Conservation (phyloP, 176 grass and related monocot genomes). For the Zea mays region Zm-B73-REFERENCE-NAM-5.0 NC_050103.1:150449501-150450000, state of each 20-base stretch:
- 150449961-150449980: neutral
- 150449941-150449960: neutral
- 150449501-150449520: neutral
- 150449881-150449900: neutral
- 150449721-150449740: neutral
- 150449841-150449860: neutral
- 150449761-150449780: neutral
- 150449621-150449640: neutral
- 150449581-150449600: neutral
- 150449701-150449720: neutral
- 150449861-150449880: neutral
- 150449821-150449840: neutral
- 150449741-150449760: neutral
- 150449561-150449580: neutral
- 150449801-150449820: neutral
- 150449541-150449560: neutral
- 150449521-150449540: neutral
- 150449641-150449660: too few relatives aligned
- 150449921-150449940: neutral
- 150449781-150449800: neutral
- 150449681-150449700: neutral
- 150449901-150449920: neutral
- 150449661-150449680: too few relatives aligned
- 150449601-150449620: neutral
- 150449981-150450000: too few relatives aligned